These are phyloP conservation scores for Tulasnella sp. DNA, from an alignment of 768 basidiomycete species.

Conservation along the genomic window DNA sequence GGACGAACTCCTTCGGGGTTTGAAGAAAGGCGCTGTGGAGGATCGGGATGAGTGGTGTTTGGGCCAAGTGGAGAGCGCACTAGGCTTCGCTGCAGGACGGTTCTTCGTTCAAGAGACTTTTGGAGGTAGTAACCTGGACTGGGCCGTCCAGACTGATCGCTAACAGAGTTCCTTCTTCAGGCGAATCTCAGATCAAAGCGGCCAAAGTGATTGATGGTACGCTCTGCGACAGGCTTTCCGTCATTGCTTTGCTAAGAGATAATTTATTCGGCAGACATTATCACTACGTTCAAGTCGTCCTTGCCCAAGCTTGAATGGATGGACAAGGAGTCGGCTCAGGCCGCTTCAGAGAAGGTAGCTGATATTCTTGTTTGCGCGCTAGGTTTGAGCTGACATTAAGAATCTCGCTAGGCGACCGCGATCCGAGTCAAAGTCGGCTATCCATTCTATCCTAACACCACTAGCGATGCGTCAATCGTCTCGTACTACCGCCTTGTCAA, in stretches of 20 bases:
- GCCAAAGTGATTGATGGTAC: constrained; percentile 77
- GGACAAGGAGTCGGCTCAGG: constrained; percentile 74
- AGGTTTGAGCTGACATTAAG: constrained; percentile 12
- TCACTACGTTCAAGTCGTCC: constrained; percentile 76
- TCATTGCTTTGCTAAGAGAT: background rate
- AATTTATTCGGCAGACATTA: constrained; percentile 55
- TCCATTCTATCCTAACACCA: constrained; percentile 74
- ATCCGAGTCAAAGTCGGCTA: constrained; percentile 92
- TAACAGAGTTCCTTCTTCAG: background rate
- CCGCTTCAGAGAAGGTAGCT: constrained; percentile 76
- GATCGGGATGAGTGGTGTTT: constrained; percentile 85
- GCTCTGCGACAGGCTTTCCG: constrained; percentile 27
- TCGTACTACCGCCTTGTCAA: constrained; percentile 70
- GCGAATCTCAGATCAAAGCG: constrained; percentile 69
- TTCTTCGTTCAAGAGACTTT: constrained; percentile 84
- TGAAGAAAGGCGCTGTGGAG: constrained; percentile 80
- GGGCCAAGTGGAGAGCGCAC: constrained; percentile 58
- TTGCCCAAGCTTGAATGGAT: constrained; percentile 81
- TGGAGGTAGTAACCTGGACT: constrained; percentile 42
- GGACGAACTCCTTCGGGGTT: constrained; percentile 68
- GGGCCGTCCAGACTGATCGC: background rate
- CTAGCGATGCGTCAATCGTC: constrained; percentile 61
- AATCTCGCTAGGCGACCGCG: constrained; percentile 57
- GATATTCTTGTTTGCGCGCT: constrained; percentile 12
- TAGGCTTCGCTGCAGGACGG: constrained; percentile 87